These are phyloP conservation scores for Mychonastes homosphaera DNA, from an alignment of 139 green algal genomes.

Conservation along the genomic window DNA sequence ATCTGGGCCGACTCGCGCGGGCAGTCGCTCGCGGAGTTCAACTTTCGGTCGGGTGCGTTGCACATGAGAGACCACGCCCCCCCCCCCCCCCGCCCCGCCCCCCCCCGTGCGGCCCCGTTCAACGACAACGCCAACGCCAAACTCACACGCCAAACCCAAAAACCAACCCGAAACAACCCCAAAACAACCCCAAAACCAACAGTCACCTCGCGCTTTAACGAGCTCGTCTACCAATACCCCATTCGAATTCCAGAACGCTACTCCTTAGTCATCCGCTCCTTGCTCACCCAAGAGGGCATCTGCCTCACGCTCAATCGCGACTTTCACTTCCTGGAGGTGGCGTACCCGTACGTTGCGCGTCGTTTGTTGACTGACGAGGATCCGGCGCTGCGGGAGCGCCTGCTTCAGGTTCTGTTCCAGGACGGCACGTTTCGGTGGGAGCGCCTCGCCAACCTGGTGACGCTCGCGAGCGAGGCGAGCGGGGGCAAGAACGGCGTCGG, in stretches of 20 bases:
- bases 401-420: constrained; percentile 86
- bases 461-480: constrained; percentile 61
- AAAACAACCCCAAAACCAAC: constrained; percentile 15
- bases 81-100: too few species aligned
- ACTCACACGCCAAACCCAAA: too few species aligned
- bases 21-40: constrained; percentile 81
- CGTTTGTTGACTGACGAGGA: constrained; percentile 93
- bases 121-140: too few species aligned
- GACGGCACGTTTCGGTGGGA: constrained; percentile 90
- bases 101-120: too few species aligned
- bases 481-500: constrained; percentile 6
- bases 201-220: constrained; percentile 96
- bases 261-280: constrained; percentile 85
- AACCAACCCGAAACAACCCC: neutral
- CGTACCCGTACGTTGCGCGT: constrained; percentile 82
- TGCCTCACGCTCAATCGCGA: constrained; percentile 91
- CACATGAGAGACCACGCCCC: neutral
- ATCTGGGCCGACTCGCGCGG: constrained; percentile 90
- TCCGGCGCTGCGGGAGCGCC: constrained; percentile 78
- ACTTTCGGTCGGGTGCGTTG: constrained; percentile 82
- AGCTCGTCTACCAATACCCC: constrained; percentile 98
- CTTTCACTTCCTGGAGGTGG: constrained; percentile 97
- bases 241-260: constrained; percentile 98
- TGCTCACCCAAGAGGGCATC: constrained; percentile 93
- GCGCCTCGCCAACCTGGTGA: constrained; percentile 90